Conservation (phyloP, 169 alveolate species). For the Fabrea salina region DNA sequence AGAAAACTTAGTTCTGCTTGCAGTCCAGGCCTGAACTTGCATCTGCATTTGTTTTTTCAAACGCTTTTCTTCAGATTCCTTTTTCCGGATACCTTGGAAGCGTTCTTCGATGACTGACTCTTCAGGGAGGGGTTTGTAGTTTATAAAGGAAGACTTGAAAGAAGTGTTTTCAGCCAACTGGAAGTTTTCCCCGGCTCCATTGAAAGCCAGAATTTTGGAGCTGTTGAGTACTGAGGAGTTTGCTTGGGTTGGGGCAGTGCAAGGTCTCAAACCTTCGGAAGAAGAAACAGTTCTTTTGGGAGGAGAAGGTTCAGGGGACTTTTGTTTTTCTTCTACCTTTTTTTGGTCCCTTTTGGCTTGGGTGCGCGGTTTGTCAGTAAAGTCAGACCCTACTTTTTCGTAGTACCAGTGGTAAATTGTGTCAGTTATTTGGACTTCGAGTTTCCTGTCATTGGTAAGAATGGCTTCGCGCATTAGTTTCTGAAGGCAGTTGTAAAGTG, state of each 20-base stretch:
- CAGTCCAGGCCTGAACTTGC: neutral
- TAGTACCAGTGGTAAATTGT: conserved; percentile 14
- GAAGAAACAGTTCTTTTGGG: neutral
- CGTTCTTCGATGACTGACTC: conserved; percentile 5
- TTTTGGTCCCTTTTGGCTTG: neutral
- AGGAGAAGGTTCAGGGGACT: neutral
- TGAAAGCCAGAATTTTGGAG: neutral
- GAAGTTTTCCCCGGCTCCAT: neutral
- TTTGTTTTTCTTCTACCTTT: neutral
- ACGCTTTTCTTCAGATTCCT: conserved; percentile 2
- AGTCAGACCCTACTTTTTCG: conserved; percentile 20
- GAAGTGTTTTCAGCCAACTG: neutral
- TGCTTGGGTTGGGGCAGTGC: conserved; percentile 11
- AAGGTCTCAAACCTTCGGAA: neutral
- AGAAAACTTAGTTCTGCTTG: neutral
- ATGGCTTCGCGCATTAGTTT: neutral
- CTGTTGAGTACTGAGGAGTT: neutral
- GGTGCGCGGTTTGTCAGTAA: neutral
- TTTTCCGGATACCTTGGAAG: neutral
- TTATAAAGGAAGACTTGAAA: conserved; percentile 3
- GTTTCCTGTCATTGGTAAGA: neutral
- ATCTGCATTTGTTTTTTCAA: neutral
- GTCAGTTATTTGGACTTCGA: neutral
- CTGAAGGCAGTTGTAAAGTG: conserved; percentile 20
- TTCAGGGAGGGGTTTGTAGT: conserved; percentile 21